Conservation (phyloP, 176 grass and related monocot genomes). For the Aegilops speltoides region DNA sequence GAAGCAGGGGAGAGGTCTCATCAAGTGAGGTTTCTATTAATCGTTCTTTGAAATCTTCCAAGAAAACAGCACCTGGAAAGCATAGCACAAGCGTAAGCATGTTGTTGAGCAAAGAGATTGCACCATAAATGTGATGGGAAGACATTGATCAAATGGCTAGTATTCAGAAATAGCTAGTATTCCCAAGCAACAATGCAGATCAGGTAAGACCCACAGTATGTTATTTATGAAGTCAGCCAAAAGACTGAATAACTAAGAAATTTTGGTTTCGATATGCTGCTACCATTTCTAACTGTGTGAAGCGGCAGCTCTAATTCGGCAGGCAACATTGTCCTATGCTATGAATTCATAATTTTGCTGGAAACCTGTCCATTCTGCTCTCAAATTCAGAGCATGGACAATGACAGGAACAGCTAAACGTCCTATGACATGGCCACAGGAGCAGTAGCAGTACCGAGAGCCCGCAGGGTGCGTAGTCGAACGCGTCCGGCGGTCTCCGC, state of each 20-base stretch:
- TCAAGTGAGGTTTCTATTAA: not conserved
- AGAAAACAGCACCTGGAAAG: slow-evolving; percentile 52
- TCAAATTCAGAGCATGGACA: not conserved
- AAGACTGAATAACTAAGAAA: not conserved
- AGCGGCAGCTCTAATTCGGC: not conserved
- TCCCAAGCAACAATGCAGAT: too few relatives aligned
- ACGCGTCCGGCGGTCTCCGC: slow-evolving; percentile 1
- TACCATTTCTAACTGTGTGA: not conserved
- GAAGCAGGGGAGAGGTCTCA: too few relatives aligned
- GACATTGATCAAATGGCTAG: too few relatives aligned
- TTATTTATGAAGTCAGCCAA: not conserved
- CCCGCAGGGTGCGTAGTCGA: slow-evolving; percentile 50
- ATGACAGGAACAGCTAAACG: not conserved
- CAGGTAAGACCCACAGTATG: not conserved
- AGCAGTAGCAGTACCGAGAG: slow-evolving; percentile 37
- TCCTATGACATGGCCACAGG: not conserved
- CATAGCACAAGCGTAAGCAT: too few relatives aligned
- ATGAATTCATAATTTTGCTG: not conserved
- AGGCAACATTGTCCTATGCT: not conserved
- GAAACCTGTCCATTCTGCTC: not conserved
- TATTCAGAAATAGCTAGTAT: too few relatives aligned
- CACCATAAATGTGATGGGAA: too few relatives aligned
- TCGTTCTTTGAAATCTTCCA: slow-evolving; percentile 44
- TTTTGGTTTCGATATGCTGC: not conserved
- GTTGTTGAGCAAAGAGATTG: too few relatives aligned